Base-by-base conservation (phyloP, 176 grass and related monocot genomes). In the Bothriochloa decipiens region DNA sequence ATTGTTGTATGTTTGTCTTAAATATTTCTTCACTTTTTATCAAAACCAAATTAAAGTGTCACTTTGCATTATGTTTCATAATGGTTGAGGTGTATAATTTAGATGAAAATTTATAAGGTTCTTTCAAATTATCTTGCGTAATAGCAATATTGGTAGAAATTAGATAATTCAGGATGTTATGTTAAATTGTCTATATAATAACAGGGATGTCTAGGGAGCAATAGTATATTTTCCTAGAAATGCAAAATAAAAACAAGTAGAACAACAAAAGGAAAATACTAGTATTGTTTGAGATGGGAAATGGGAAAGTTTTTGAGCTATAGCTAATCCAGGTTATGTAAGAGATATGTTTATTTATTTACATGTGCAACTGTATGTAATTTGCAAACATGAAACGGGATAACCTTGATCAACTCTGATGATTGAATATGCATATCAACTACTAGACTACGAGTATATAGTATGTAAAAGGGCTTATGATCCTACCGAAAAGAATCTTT, bases 401-500 rank as follows among this genome's bases (percentile, higher is more conserved):
- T 70, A 8, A 12, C 4, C 20, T 7, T 40, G 39, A 37, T 4
- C 5, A 4, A 16, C 15, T 29, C 0, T 5, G 6, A 46, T 50
- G 25, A 64, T 18, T 23, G 35, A 63, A 82, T 4, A 45, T 72
- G 16, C n/a, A 72, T 47, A 62, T 47, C 36, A 37, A 37, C 36
- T 37, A 37, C 29, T 32, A 32, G 29, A 32, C 29, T 32, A 32
- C 2, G 29, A 32, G 29, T 32, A 2, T 32, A 32, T 32, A 32
- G 39, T 40, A 40, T 40, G 8, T 40, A 40, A 7, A 40, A 9
- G 86, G 58, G 16, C 42, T 8, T 6, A 77, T 76, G 16, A 71
- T 41, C 42, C 66, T 62, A 53, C 40, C 11, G 10, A 46, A 15
- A 78, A 45, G 42, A 66, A 83, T 72, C 65, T 65, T 32, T 55